Percentiles rank a stretch among this genome's conserved stretches.
Evolutionary conservation across 495 filamentous ascomycete genomes (phyloP).

Genomic region (Patellaria atrata): DNA sequence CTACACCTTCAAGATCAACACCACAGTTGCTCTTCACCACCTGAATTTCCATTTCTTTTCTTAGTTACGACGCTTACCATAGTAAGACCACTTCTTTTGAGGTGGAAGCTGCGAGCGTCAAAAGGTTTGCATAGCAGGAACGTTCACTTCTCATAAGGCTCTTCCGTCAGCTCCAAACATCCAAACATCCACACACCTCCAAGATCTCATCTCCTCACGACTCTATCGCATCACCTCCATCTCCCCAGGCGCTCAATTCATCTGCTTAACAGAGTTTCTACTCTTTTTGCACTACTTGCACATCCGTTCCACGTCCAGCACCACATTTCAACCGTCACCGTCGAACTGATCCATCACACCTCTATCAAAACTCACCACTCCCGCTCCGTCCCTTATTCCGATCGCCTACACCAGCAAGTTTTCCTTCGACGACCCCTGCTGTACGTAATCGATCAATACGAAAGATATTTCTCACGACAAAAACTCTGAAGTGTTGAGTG

Average conservation of each 20-base stretch:
- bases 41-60: too few relatives aligned
- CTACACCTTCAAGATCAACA: too few relatives aligned
- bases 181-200: conserved; percentile 8
- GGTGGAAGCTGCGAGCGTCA: conserved; percentile 1
- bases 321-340: conserved; percentile 13
- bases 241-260: conserved; percentile 10
- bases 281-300: background rate
- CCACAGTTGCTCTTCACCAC: too few relatives aligned
- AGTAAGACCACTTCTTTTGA: background rate
- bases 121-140: conserved; percentile 11
- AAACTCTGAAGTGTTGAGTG: too few relatives aligned
- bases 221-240: conserved; percentile 10
- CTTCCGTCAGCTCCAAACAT: conserved; percentile 7
- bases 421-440: conserved; percentile 74
- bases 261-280: background rate
- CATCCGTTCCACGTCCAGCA: conserved; percentile 5
- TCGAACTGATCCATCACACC: conserved; percentile 17
- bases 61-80: too few relatives aligned
- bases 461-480: conserved; percentile 23
- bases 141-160: conserved; percentile 7
- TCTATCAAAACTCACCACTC: conserved; percentile 17
- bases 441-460: conserved; percentile 68
- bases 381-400: conserved; percentile 21
- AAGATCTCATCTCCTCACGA: conserved; percentile 5
- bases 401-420: conserved; percentile 64